Base-by-base conservation (phyloP, 139 green algal genomes). In the Diplosphaera chodatii region DNA sequence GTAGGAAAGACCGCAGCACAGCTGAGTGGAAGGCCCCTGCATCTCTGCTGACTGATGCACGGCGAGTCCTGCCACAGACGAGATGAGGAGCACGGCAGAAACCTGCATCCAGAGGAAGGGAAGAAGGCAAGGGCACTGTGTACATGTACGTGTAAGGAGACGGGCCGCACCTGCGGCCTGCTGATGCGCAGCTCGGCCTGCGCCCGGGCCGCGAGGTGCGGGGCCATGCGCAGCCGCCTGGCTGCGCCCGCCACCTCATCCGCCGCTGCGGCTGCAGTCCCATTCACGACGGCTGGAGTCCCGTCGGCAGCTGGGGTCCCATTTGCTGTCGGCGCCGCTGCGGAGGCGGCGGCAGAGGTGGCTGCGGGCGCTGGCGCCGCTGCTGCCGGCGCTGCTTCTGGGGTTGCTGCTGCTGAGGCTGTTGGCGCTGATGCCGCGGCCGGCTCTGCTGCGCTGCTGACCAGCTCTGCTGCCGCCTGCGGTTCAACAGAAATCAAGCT, bases 111-210 rank as follows among this genome's bases (percentile, higher is more conserved):
- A n/a, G n/a, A n/a, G n/a, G n/a, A n/a, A n/a, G n/a, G n/a, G n/a
- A n/a, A n/a, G n/a, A n/a, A n/a, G n/a, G n/a, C n/a, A n/a, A n/a
- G n/a, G n/a, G n/a, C n/a, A n/a, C n/a, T n/a, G n/a, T n/a, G n/a
- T n/a, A n/a, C n/a, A n/a, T n/a, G n/a, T n/a, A n/a, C n/a, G n/a
- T n/a, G n/a, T 20, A 6, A 48, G 37, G 37, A 48, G 10, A 20
- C 37, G 37, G 6, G 37, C 6, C 37, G 37, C 6, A 48, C 37
- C 37, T 48, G 37, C 10, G 22, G 16, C 68, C 69, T 74, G 34
- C 40, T 76, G 21, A 84, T 55, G 21, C 64, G 37, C 34, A 86
- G 41, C 40, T 79, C 72, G 1, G 20, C 63, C 27, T 67, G 72
- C 40, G 82, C 29, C 32, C 68, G 68, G 31, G 59, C 29, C 13